These are phyloP conservation scores for Chlorella ohadii DNA, from an alignment of 139 green algal genomes.

Conservation along the genomic window DNA sequence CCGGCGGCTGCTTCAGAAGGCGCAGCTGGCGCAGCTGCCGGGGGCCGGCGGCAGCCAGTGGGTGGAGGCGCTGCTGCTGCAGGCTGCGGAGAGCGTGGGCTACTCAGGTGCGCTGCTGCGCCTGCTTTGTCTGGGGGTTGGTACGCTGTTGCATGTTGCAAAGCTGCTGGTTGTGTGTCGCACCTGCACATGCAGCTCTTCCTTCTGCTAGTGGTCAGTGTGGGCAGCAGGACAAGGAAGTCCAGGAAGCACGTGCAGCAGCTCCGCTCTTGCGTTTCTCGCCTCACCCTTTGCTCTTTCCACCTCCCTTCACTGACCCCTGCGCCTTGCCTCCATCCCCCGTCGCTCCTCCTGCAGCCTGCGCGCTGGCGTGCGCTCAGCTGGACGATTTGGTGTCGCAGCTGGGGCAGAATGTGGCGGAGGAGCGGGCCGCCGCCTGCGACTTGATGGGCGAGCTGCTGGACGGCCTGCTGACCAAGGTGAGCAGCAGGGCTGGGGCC, in stretches of 20 bases:
- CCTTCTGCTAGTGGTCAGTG: no score
- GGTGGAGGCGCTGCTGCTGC: slow-evolving; percentile 45
- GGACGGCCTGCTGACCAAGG: slow-evolving; percentile 16
- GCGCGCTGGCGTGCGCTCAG: slow-evolving; percentile 26
- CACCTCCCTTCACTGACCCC: no score
- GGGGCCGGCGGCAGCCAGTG: slow-evolving; percentile 16
- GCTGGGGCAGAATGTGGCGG: slow-evolving; percentile 14
- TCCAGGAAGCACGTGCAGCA: no score
- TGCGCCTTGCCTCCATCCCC: no score
- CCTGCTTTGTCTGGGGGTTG: background rate
- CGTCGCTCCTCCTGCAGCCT: background rate
- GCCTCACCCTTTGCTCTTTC: no score
- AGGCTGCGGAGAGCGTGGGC: slow-evolving; percentile 18
- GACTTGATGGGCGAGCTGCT: slow-evolving; percentile 31
- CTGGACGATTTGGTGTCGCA: slow-evolving; percentile 21
- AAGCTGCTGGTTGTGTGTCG: no score
- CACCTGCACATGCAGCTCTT: no score
- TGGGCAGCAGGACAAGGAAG: no score
- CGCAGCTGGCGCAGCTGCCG: slow-evolving; percentile 23
- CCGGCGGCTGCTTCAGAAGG: slow-evolving; percentile 31
- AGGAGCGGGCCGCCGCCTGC: slow-evolving; percentile 30
- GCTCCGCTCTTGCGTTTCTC: no score
- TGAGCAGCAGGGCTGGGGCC: background rate
- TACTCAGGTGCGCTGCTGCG: background rate
- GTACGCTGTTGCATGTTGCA: no score